Base-by-base conservation (phyloP, 331 rosid genomes). In the Saraca asoca region DNA sequence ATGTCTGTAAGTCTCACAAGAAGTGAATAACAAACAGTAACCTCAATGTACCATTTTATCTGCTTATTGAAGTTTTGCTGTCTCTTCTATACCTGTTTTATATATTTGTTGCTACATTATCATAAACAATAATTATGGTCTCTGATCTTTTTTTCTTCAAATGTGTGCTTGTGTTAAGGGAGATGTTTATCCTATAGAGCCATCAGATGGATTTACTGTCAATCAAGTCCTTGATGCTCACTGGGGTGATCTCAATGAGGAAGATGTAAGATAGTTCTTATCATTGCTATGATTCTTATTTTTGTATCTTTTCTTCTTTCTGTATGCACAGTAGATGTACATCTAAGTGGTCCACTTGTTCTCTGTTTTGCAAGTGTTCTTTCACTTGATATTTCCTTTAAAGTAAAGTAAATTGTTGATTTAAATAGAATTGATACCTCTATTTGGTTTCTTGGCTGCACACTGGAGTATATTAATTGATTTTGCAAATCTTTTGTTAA, bases 121-220 rank as follows among this genome's bases (percentile, higher is more conserved):
- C 7, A 2, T 39, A 1, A 39, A 39, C 57, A 16, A 54, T 58
- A 56, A 63, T 33, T 42, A 24, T 33, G 4, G 48, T 70, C 39
- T 65, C 73, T 80, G 69, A 71, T 70, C 18, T 72, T 34, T 51
- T 0, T 66, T 31, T 53, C 60, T 76, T 82, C 44, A 64, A 14
- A 64, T 51, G 41, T n/a, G 62, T 53, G 71, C 65, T 81, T 64
- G 51, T 62, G 60, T 73, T 82, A 72, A 92, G 96, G 98, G 96
- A 70, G 98, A 92, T 73, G 98, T 92, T 75, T 92, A 92, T 85
- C 98, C 98, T 33, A 89, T 79, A 83, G 98, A 91, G 81, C 76
- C 88, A 9, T 80, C 79, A 16, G 86, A 79, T 69, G 71, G 74
- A 54, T 76, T 71, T 68, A 15, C 82, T 17, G 42, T 81, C 84